Evolutionary conservation across 1,284 basidiomycete species (phyloP).

Genomic region (Gymnopus androsaceus): DNA sequence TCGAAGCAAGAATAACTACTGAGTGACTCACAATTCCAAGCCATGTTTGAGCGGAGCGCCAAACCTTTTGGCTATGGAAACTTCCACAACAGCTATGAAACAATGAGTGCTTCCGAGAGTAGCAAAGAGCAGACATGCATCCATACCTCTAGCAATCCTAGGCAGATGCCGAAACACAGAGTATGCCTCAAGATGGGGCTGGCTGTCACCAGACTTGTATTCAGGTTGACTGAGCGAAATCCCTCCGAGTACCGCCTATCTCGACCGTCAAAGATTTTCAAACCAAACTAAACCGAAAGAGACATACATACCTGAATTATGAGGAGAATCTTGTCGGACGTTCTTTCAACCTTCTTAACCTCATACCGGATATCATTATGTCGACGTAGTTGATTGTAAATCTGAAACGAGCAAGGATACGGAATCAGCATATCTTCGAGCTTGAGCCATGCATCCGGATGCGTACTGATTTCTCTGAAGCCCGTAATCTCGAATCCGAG

Average conservation of each 20-base stretch:
- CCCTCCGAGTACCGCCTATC: slow-evolving; percentile 74
- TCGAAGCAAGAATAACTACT: not conserved
- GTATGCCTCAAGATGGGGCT: slow-evolving; percentile 68
- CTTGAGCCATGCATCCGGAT: not conserved
- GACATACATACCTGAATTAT: slow-evolving; percentile 61
- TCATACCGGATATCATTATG: slow-evolving; percentile 75
- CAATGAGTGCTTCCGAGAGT: not conserved
- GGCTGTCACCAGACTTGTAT: slow-evolving; percentile 69
- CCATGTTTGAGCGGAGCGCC: slow-evolving; percentile 70
- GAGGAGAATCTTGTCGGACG: slow-evolving; percentile 70
- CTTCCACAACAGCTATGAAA: slow-evolving; percentile 64
- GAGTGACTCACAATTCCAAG: slow-evolving; percentile 62
- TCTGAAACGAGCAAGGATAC: slow-evolving; percentile 24
- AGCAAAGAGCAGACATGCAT: not conserved
- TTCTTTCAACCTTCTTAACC: slow-evolving; percentile 65
- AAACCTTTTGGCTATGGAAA: slow-evolving; percentile 60
- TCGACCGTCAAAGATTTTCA: not conserved
- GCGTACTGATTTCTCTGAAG: slow-evolving; percentile 67
- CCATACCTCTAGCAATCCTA: slow-evolving; percentile 64
- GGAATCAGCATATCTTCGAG: not conserved
- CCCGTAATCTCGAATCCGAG: slow-evolving; percentile 63
- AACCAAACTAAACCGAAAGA: not conserved
- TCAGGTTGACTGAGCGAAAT: slow-evolving; percentile 67
- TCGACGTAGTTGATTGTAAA: slow-evolving; percentile 65
- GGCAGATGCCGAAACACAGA: slow-evolving; percentile 66